Evolutionary conservation across 73 alveolate species (phyloP).

Genomic region (Tetrahymena elliotti): DNA sequence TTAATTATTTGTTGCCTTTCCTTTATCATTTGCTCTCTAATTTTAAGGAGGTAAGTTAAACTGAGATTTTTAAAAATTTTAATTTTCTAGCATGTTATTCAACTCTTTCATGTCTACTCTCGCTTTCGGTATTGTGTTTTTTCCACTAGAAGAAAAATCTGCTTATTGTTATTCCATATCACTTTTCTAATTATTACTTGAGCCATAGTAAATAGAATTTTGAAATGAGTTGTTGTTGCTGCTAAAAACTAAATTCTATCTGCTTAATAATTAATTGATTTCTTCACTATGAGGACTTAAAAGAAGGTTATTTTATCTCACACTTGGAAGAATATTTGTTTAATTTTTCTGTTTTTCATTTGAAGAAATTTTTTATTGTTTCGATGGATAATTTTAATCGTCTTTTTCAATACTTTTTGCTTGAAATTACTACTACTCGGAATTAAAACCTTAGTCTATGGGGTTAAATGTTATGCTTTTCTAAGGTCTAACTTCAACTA

Average conservation of each 20-base stretch:
- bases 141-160: not conserved
- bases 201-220: not conserved
- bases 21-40: not conserved
- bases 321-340: not conserved
- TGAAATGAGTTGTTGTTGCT: not conserved
- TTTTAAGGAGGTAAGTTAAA: not conserved
- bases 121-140: not conserved
- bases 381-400: not conserved
- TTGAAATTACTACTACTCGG: not conserved
- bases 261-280: no score
- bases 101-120: not conserved
- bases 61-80: not conserved
- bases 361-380: no score
- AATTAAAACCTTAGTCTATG: not conserved
- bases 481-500: not conserved
- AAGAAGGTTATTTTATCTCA: no score
- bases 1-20: not conserved
- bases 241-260: not conserved
- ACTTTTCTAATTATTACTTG: not conserved
- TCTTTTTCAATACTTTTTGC: no score
- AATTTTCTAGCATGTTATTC: not conserved
- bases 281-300: not conserved
- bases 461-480: not conserved
- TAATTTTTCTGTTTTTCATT: not conserved
- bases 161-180: not conserved